Evolutionary conservation across 2,329 filamentous ascomycete species (phyloP), one percentile per base, ranked within the genome.

Genomic region (Sporothrix mexicana): DNA sequence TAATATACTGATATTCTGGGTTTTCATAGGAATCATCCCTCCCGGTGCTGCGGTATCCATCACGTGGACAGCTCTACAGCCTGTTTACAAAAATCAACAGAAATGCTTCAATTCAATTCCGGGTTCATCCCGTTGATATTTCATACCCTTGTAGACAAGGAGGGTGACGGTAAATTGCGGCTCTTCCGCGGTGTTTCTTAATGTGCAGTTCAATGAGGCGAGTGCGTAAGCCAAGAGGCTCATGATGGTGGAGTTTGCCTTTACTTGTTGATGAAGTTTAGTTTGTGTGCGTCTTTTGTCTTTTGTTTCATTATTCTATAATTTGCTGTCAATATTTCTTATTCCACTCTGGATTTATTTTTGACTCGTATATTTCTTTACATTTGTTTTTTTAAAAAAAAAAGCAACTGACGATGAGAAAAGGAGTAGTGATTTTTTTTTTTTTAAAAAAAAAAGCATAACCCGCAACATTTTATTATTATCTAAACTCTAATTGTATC

Each of bases 141-240:
- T 1, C 10, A 57, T 57, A 30, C 10, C 7, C 55, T 6, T 30
- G 1, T 12, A 4, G 3, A 10, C 15, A 53, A 1, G 30, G 47
- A 17, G 47, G 17, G 3, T 1, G 13, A 49, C 47, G 5, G 47
- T 30, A 20, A n/a, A 57, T 10, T 55, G 55, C 10, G 55, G 55
- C 23, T 57, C 55, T 57, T 57, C 7, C 55, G 23, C 55, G 10
- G 55, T 57, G 55, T 25, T 57, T 57, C 30, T 57, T 23, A 57
- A 12, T 12, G n/a, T 17, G 47, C 47, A 2, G 30, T 36, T 36
- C 47, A 49, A 15, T 13, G 47, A 36, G 15, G 10, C 13, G 53
- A 55, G 20, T 25, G 20, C 53, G 53, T 25, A 55, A 55, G 53
- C 20, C 12, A 20, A 12, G 53, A 55, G 53, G 7, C 53, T 55